Conservation (phyloP, 805 yeast genomes). For the Pachysolen tannophilus region DNA sequence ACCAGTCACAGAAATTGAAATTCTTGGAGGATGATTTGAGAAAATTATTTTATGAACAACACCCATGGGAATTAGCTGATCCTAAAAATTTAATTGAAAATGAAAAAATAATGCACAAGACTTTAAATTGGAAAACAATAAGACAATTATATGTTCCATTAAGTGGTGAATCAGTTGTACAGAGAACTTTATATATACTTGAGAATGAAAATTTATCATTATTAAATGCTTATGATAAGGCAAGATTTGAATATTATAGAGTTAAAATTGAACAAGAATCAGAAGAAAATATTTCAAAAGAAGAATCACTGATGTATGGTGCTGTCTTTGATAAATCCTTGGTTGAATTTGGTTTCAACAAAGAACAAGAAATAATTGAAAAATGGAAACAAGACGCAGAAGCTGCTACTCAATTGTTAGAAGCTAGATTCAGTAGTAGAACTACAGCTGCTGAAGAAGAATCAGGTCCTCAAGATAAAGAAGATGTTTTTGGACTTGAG, state of each 20-base stretch:
- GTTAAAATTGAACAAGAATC: constrained; percentile 79
- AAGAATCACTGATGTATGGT: constrained; percentile 84
- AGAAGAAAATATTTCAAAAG: constrained; percentile 61
- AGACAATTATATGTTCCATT: constrained; percentile 65
- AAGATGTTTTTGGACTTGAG: not conserved
- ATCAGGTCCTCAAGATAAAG: constrained; percentile 15
- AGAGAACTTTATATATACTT: constrained; percentile 54
- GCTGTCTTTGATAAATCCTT: constrained; percentile 57
- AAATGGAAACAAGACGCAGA: constrained; percentile 69
- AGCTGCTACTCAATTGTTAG: constrained; percentile 48
- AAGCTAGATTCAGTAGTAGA: constrained; percentile 29
- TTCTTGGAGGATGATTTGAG: constrained; percentile 78
- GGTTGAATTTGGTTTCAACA: constrained; percentile 58
- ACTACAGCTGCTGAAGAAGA: constrained; percentile 16
- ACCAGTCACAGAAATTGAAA: constrained; percentile 43
- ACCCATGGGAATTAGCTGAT: constrained; percentile 96
- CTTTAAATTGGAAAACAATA: constrained; percentile 71
- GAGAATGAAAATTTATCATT: constrained; percentile 28
- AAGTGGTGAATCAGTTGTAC: constrained; percentile 87
- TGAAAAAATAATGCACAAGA: constrained; percentile 43
- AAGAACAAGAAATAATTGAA: constrained; percentile 65
- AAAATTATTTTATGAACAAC: constrained; percentile 77
- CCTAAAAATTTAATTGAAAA: constrained; percentile 81
- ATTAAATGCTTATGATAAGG: constrained; percentile 71
- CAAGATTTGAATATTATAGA: constrained; percentile 83